Evolutionary conservation across 163 green algal species (phyloP), one percentile per base, ranked within the genome.

Genomic region (Scenedesmus sp.): DNA sequence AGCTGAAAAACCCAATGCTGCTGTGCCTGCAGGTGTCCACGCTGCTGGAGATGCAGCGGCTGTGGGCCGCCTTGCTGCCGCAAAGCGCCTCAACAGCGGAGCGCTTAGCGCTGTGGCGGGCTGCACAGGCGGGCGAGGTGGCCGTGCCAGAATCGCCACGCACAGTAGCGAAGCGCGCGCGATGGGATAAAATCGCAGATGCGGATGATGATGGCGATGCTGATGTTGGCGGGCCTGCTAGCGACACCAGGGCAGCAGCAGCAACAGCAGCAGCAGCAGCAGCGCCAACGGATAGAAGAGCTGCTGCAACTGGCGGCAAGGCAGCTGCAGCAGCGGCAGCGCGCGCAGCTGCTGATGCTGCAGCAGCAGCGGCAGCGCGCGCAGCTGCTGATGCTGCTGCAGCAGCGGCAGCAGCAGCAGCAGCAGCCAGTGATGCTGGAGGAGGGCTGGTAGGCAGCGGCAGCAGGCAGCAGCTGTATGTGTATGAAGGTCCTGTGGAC

Each of bases 401-500:
- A 73, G 86, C 86, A 88, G 84, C 56, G 79, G 84, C 84, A 82
- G 84, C 56, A 88, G 84, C 84, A 82, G 84, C 86, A 60, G 55
- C 73, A 59, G 87, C 54, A 52, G 15, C 15, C 73, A 66, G 55
- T 55, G n/a, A 62, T 55, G 1, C 70, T 52, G 70, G 70, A 3
- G 23, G 23, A 3, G 70, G 23, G 20, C 46, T 79, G 70, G 70
- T 79, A 13, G 59, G 57, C 15, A 52, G 52, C 26, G 86, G 34
- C 5, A 84, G 87, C 23, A 73, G 56, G 66, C 86, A 90, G 86
- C 23, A 84, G 60, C 18, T 73, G 54, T 90, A 85, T 90, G 70
- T 90, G 54, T 90, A 90, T 73, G 86, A 90, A 23, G 86, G 86
- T 8, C 86, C 86, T 59, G 86, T 90, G 20, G 23, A 90, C 67